Evolutionary conservation across 441 rosid genomes (phyloP), one percentile per base, ranked within the genome.

Genomic region (Euphorbia celastroides): DNA sequence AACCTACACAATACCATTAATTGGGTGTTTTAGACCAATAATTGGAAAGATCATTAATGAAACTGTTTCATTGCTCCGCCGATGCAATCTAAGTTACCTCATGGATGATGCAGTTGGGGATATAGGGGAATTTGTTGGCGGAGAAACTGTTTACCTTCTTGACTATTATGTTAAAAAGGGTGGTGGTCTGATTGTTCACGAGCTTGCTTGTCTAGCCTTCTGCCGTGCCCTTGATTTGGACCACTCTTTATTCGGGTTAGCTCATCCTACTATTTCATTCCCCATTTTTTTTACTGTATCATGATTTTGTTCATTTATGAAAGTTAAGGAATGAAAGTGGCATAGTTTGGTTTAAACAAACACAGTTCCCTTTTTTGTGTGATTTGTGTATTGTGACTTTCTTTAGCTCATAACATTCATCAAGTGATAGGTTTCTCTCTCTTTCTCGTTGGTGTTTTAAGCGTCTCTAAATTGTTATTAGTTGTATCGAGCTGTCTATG

Each of bases 131-230:
- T 68, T 75, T 27, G 76, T 72, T 57, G 86, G 85, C 34, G 77
- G 64, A 9, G 81, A 81, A 71, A 77, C 80, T 76, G 57, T 80
- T 75, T 80, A 77, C 77, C 72, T 92, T 60, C 60, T 92, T 26
- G 89, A 88, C 74, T 75, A 74, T 56, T 87, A 78, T 61, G 78
- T 73, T 71, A 80, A 65, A 66, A 79, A 77, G 72, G 89, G 87
- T 67, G 82, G 72, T 80, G 88, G 86, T 60, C 69, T 94, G 79
- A 75, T 79, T 72, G 94, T 94, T 74, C 98, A 94, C 5, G 98
- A 92, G 84, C 82, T 90, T 65, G 86, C 90, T 78, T 92, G 97
- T 81, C 75, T 94, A 70, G 98, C 96, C 26, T 85, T 94, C 55
- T 79, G 90, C 72, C 96, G 92, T n/a, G 87, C 92, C 65, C 83